Evolutionary conservation across 306 rosid species (phyloP), one percentile per base, ranked within the genome.

Genomic region (Vachellia pachyceras): DNA sequence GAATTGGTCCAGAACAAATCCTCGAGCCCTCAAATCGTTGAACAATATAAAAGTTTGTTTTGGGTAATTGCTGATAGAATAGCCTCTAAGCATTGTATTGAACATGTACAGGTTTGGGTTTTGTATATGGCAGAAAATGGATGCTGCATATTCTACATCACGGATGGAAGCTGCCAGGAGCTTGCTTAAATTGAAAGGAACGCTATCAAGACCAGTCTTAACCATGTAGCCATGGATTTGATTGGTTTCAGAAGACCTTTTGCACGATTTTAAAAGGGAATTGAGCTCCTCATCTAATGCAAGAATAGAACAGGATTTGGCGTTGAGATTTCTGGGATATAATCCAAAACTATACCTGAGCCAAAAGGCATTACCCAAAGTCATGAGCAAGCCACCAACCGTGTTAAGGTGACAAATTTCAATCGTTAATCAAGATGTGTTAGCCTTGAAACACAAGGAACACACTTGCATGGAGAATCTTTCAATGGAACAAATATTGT

Each of bases 81-180:
- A 89, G 77, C 91, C 92, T 84, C 95, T 77, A 49, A 90, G 86
- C 92, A 92, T 83, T 76, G 94, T 86, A 77, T 90, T 92, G 82
- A 86, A 92, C 92, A 90, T 89, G 83, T 85, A 90, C 57, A 89
- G 89, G 79, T 88, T 89, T 3, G 95, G 97, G 82, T 80, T 79
- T 80, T 73, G 88, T 45, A 85, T 72, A 37, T 23, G 17, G 65
- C 29, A 72, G 86, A 89, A 92, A 89, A 92, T 82, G 76, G 95
- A 77, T 33, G 90, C 82, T 5, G 97, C 95, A 25, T 92, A 86
- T 39, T 85, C 68, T 75, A 86, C 85, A 54, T 90, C 90, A 14
- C 58, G 46, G 14, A 85, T 82, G 76, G 95, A 78, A 23, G 89
- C 82, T 15, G 89, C 90, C 3, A 92, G 89, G 52, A 88, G 95